These are phyloP conservation scores for Aquilaria yunnanensis DNA, from an alignment of 345 rosid genomes.

Conservation along the genomic window DNA sequence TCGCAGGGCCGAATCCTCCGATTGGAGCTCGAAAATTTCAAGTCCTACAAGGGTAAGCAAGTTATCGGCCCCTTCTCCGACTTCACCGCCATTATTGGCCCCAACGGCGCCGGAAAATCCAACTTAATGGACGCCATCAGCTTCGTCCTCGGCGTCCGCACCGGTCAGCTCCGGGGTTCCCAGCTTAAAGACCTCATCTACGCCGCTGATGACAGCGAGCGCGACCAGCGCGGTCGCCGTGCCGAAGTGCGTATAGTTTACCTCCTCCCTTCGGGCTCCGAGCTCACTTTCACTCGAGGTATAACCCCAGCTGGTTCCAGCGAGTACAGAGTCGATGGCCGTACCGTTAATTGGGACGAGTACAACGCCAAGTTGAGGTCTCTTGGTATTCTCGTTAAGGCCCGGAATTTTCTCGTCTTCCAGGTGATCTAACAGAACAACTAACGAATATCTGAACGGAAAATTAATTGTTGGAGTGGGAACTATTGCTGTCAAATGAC, in stretches of 20 bases:
- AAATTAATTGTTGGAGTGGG: not conserved
- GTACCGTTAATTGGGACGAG: conserved; percentile 81
- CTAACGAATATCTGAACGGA: not conserved
- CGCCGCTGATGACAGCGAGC: conserved; percentile 87
- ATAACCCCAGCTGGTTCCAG: conserved; percentile 77
- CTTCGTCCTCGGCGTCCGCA: conserved; percentile 94
- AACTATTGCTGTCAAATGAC: not conserved
- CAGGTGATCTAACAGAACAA: conserved; percentile 42
- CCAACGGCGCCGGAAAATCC: conserved; percentile 96
- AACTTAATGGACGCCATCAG: conserved; percentile 99
- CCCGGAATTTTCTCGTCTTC: conserved; percentile 92
- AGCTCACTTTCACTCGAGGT: conserved; percentile 71
- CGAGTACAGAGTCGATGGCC: conserved; percentile 78
- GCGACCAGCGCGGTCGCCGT: conserved; percentile 79
- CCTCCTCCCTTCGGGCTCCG: conserved; percentile 55
- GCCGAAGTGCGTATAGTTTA: conserved; percentile 86
- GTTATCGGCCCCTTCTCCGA: conserved; percentile 87
- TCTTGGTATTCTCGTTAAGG: conserved; percentile 92
- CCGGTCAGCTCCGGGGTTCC: conserved; percentile 93
- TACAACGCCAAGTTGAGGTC: conserved; percentile 68
- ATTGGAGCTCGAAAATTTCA: conserved; percentile 93
- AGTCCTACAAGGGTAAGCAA: conserved; percentile 89
- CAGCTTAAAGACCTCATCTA: conserved; percentile 95
- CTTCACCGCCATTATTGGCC: conserved; percentile 97
- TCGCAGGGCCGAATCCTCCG: conserved; percentile 70